These are phyloP conservation scores for Penicillium angulare DNA, from an alignment of 495 filamentous ascomycete species.

Conservation along the genomic window DNA sequence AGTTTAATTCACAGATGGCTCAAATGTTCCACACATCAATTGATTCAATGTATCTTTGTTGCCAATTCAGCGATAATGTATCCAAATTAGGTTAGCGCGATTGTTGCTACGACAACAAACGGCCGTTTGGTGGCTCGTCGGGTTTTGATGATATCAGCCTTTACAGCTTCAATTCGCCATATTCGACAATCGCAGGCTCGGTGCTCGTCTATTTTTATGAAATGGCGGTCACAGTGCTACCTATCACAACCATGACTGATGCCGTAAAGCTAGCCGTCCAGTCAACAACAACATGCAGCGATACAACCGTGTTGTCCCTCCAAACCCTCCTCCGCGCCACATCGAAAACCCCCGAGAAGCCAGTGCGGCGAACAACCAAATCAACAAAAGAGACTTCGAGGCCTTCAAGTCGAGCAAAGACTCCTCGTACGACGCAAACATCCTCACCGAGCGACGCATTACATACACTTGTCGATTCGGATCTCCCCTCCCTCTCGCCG, in stretches of 20 bases:
- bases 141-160: conserved; percentile 28
- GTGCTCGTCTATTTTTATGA: conserved; percentile 5
- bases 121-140: conserved; percentile 13
- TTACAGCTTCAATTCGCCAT: conserved; percentile 13
- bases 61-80: no score
- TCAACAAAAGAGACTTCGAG: conserved; percentile 17
- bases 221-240: conserved; percentile 43
- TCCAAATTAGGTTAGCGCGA: conserved; percentile 18
- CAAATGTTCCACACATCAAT: no score
- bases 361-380: conserved; percentile 22
- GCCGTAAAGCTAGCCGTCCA: conserved; percentile 49
- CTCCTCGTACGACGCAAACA: conserved; percentile 32
- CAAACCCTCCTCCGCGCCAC: conserved; percentile 42
- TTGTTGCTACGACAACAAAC: conserved; percentile 46
- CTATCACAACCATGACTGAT: conserved; percentile 36
- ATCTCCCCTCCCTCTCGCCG: conserved; percentile 42
- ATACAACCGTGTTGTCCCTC: conserved; percentile 45
- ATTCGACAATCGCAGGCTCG: conserved; percentile 16
- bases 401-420: conserved; percentile 31
- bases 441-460: conserved; percentile 29
- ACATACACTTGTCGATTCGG: conserved; percentile 32
- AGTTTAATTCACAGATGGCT: no score
- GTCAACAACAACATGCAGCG: conserved; percentile 48
- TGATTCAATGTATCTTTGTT: no score
- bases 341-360: conserved; percentile 29